Percentiles rank a stretch among this genome's conserved stretches.
Conservation (phyloP, 129 eudicot genomes). For the Chrysanthemum makinoi region DNA sequence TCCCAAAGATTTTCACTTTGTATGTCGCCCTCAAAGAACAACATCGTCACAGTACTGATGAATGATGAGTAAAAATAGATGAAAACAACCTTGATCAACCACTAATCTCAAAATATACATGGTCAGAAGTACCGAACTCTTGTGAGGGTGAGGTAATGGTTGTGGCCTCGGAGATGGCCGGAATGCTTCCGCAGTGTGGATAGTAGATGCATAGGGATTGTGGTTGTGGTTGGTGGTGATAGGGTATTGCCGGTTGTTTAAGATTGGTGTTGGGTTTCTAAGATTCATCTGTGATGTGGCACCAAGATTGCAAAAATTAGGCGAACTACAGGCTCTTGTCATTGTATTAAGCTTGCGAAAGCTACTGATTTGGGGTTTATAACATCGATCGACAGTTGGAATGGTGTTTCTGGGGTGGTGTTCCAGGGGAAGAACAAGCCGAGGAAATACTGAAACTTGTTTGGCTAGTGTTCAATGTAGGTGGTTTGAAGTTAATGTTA, state of each 20-base stretch:
- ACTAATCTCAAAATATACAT: too few relatives aligned
- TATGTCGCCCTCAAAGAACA: too few relatives aligned
- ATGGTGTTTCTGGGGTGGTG: constrained; percentile 47
- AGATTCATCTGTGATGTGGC: constrained; percentile 7
- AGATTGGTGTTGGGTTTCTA: constrained; percentile 3
- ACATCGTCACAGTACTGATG: too few relatives aligned
- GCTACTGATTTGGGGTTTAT: constrained; percentile 16
- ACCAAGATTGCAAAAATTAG: constrained; percentile 47
- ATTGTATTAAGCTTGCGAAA: constrained; percentile 26
- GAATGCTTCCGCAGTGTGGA: not conserved
- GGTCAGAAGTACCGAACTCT: constrained; percentile 34
- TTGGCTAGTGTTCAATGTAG: constrained; percentile 30
- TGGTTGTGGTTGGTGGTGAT: constrained; percentile 19
- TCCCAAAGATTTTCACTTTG: too few relatives aligned
- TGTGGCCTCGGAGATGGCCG: constrained; percentile 34
- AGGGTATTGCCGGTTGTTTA: constrained; percentile 25
- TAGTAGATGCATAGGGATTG: not conserved
- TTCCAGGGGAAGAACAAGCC: constrained; percentile 64
- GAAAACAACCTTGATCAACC: too few relatives aligned
- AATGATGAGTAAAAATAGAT: too few relatives aligned
- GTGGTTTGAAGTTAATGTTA: constrained; percentile 9
- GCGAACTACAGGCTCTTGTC: constrained; percentile 64
- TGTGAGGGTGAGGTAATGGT: constrained; percentile 28
- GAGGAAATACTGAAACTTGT: constrained; percentile 40
- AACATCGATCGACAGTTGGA: constrained; percentile 22